Percentiles rank a stretch among this genome's conserved stretches.
Evolutionary conservation across 2,329 filamentous ascomycete genomes (phyloP).

Genomic region (Aspergillus sp.): DNA sequence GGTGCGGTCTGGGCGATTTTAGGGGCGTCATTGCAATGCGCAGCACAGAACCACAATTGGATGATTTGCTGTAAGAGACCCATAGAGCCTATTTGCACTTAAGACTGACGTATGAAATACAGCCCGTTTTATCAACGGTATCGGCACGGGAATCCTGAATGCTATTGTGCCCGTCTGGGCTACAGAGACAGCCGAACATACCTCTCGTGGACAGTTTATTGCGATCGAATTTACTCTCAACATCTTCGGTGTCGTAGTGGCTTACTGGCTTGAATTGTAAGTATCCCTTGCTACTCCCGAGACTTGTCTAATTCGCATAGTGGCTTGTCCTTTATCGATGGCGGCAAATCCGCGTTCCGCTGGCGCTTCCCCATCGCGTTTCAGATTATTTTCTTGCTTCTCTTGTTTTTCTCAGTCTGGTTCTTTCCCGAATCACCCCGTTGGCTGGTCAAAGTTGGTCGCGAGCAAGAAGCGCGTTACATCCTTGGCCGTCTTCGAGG

Average conservation of each 20-base stretch:
- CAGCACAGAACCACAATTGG: constrained; percentile 66
- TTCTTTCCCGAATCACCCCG: constrained; percentile 68
- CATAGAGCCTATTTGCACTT: not conserved
- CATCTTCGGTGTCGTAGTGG: constrained; percentile 67
- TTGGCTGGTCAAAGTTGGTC: constrained; percentile 64
- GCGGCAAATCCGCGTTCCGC: constrained; percentile 59
- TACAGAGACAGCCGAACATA: constrained; percentile 69
- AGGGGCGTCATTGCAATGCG: constrained; percentile 66
- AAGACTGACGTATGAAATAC: not conserved
- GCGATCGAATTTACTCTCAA: constrained; percentile 74
- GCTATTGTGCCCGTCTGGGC: constrained; percentile 72
- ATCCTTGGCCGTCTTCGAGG: constrained; percentile 67
- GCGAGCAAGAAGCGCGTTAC: constrained; percentile 67
- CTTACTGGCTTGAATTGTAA: constrained; percentile 62
- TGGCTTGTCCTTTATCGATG: constrained; percentile 63
- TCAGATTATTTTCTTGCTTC: constrained; percentile 65
- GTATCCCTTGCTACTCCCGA: constrained; percentile 9
- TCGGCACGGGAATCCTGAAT: constrained; percentile 70
- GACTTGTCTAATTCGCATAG: constrained; percentile 23
- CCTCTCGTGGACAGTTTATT: constrained; percentile 67
- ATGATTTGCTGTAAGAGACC: constrained; percentile 64
- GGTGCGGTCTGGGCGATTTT: constrained; percentile 61
- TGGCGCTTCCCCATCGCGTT: constrained; percentile 73
- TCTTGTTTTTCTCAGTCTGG: constrained; percentile 60
- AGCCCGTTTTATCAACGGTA: constrained; percentile 63